Conservation (phyloP, 768 basidiomycete genomes). For the Suillus clintonianus region DNA sequence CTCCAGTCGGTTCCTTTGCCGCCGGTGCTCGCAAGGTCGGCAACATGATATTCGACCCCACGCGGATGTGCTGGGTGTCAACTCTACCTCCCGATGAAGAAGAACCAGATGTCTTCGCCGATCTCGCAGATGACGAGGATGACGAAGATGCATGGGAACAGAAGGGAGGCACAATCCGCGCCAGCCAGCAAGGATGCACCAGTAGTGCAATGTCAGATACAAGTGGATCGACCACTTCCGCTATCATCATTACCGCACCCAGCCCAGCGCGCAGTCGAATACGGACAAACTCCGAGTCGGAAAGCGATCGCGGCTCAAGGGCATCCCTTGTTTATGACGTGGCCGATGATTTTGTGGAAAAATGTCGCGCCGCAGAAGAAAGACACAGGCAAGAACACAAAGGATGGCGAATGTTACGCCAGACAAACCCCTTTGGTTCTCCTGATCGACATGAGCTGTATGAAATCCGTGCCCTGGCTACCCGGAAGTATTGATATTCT, state of each 20-base stretch:
- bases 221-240: constrained; percentile 24
- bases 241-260: constrained; percentile 42
- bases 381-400: constrained; percentile 84
- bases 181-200: constrained; percentile 44
- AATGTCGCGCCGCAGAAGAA: constrained; percentile 76
- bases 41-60: constrained; percentile 97
- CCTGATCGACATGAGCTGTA: constrained; percentile 68
- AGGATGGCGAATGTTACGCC: constrained; percentile 58
- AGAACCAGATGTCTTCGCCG: constrained; percentile 94
- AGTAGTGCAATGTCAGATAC: constrained; percentile 27
- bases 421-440: constrained; percentile 29
- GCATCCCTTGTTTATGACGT: constrained; percentile 79
- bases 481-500: constrained; percentile 67
- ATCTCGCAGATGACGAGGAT: constrained; percentile 89
- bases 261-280: constrained; percentile 66
- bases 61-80: constrained; percentile 94
- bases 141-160: constrained; percentile 71
- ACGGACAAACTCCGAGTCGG: constrained; percentile 72
- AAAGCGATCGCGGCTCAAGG: constrained; percentile 73
- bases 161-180: constrained; percentile 80
- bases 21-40: constrained; percentile 89
- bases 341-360: constrained; percentile 70
- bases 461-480: constrained; percentile 84
- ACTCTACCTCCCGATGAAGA: constrained; percentile 84
- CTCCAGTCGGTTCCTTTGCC: constrained; percentile 72